A percentile compares a stretch with the other conserved stretches of the same genome.
These are phyloP conservation scores for Dictyostelium citrinum DNA, from an alignment of 78 protist genomes.

Conservation along the genomic window DNA sequence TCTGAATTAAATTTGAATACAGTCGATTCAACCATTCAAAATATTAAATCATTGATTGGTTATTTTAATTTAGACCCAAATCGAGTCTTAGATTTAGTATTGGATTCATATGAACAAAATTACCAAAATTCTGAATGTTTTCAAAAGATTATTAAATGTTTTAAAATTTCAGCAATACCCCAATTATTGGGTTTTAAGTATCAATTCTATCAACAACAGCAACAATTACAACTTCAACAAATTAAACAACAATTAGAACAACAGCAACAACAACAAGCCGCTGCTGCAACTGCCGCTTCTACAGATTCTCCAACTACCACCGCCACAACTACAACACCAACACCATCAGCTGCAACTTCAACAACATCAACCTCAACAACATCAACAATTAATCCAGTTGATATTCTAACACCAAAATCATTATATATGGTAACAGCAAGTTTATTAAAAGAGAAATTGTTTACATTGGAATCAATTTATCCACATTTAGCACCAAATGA, in stretches of 20 bases:
- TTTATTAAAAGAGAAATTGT: slow-evolving; percentile 13
- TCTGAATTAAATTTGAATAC: background rate
- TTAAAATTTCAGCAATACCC: slow-evolving; percentile 33
- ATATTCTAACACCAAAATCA: slow-evolving; percentile 31
- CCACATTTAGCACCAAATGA: slow-evolving; percentile 63
- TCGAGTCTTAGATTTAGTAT: slow-evolving; percentile 84
- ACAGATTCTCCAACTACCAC: background rate
- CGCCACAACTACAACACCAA: background rate
- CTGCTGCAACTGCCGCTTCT: background rate
- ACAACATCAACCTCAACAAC: background rate
- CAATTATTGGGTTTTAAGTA: slow-evolving; percentile 71
- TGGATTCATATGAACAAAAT: slow-evolving; percentile 74
- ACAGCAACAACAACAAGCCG: background rate
- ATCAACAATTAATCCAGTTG: background rate
- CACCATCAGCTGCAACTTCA: background rate
- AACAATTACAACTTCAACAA: background rate
- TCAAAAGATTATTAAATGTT: slow-evolving; percentile 1
- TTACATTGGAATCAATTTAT: slow-evolving; percentile 54
- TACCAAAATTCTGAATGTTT: background rate
- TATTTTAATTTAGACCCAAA: slow-evolving; percentile 89
- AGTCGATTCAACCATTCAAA: slow-evolving; percentile 26
- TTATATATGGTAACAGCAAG: slow-evolving; percentile 35
- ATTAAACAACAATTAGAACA: slow-evolving; percentile 1
- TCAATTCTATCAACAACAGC: slow-evolving; percentile 36
- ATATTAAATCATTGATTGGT: slow-evolving; percentile 73